Evolutionary conservation across 2,329 filamentous ascomycete species (phyloP).

Genomic region (Trichophaea hybrida): DNA sequence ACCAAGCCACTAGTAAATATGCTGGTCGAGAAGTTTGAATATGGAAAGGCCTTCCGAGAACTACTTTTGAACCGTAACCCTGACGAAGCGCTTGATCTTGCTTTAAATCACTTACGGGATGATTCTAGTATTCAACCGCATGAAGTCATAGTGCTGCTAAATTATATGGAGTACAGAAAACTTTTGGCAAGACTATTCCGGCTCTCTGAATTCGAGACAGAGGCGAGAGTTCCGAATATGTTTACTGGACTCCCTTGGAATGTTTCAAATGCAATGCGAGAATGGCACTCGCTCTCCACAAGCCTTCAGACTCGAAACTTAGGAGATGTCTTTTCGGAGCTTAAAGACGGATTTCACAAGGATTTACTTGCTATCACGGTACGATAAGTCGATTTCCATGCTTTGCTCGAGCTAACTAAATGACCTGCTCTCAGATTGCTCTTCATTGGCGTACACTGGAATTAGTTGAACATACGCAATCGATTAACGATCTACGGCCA

Average conservation of each 20-base stretch:
- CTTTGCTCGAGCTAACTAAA: background rate
- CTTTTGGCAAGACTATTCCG: background rate
- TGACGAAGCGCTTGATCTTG: background rate
- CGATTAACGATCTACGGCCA: background rate
- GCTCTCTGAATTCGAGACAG: background rate
- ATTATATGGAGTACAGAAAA: background rate
- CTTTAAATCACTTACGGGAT: background rate
- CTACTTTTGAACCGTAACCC: background rate
- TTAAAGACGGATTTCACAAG: background rate
- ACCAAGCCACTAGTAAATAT: background rate
- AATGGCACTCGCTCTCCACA: background rate
- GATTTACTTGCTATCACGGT: background rate
- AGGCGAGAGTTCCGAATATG: background rate
- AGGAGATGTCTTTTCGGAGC: background rate
- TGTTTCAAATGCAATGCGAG: background rate
- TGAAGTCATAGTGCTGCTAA: background rate
- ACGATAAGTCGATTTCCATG: background rate
- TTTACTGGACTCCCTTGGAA: background rate
- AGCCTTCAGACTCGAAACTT: background rate
- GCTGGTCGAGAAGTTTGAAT: background rate
- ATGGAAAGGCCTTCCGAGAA: background rate
- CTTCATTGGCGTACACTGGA: background rate
- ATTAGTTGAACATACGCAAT: background rate
- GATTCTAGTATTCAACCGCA: background rate
- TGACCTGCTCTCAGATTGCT: background rate